Evolutionary conservation across 73 alveolate genomes (phyloP), one percentile per base, ranked within the genome.

Genomic region (Breviolum minutum): DNA sequence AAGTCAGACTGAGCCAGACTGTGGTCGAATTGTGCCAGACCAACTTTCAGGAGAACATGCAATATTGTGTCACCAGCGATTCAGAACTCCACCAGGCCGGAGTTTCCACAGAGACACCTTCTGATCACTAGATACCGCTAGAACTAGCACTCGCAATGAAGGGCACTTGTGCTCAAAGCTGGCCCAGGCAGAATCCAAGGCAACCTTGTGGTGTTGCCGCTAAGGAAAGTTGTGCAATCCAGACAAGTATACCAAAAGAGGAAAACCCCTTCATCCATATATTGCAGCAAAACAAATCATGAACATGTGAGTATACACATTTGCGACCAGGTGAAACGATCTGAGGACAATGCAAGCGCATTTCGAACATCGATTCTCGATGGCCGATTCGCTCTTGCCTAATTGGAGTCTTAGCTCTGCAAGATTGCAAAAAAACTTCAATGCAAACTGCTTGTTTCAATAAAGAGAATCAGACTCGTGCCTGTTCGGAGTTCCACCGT

Each of bases 141-240:
- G 14, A 19, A 16, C 83, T 73, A 30, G 83, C 30, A 73, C 7
- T 73, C 0, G 27, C 19, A 40, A 68, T 30, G 32, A 29, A 62
- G 87, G 76, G 96, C 96, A 90, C 96, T 90, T 90, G 96, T 90
- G 96, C 87, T 90, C 96, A n/a, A 90, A 90, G 85, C 96, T 90
- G 64, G 96, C 96, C 96, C 96, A 90, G 30, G 96, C 87, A 8
- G 63, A 17, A 74, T 90, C 96, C 62, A 90, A 74, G 8, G 88
- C 87, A 48, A 90, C 96, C 96, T 90, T 11, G 73, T 32, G 13
- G 17, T 24, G 14, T 83, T 6, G 73, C 73, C 22, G 66, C 69
- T 12, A 54, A 13, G 1, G 24, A n/a, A 64, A 24, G 54, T 40
- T 40, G n/a, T 27, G 26, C 74, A 83, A 12, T 29, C 16, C 64